Conservation (phyloP, 2,329 filamentous ascomycete species). For the Arthroderma sp. region DNA sequence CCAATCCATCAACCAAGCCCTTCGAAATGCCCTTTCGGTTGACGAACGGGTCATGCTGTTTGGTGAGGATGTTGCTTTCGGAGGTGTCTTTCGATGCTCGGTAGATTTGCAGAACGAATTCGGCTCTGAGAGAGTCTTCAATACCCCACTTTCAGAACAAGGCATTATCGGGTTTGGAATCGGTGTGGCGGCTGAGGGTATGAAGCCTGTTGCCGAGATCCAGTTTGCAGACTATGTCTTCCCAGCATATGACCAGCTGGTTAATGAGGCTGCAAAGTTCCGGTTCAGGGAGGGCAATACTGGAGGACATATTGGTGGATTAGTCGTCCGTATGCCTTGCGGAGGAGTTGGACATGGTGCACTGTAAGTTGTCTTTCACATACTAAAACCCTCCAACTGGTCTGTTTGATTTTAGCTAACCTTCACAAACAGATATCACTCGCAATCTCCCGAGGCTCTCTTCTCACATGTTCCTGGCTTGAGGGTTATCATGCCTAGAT, state of each 20-base stretch:
- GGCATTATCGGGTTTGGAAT: constrained; percentile 91
- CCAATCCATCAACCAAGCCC: constrained; percentile 81
- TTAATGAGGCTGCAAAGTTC: constrained; percentile 85
- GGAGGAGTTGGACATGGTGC: constrained; percentile 83
- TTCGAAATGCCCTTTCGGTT: constrained; percentile 65
- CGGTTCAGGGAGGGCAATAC: constrained; percentile 58
- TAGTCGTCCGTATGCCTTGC: constrained; percentile 82
- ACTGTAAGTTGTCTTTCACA: constrained; percentile 34
- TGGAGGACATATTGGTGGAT: constrained; percentile 57
- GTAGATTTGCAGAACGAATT: constrained; percentile 83
- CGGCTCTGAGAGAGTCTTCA: constrained; percentile 82
- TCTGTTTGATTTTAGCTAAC: not conserved
- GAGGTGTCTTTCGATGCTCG: constrained; percentile 88
- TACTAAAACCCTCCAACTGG: constrained; percentile 2
- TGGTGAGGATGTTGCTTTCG: constrained; percentile 93
- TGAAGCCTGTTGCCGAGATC: constrained; percentile 86
- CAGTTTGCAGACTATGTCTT: constrained; percentile 94
- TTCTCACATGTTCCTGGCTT: constrained; percentile 82
- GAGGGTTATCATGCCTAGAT: constrained; percentile 72
- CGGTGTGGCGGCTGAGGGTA: constrained; percentile 76
- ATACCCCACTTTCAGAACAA: constrained; percentile 87
- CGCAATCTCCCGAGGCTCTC: constrained; percentile 75
- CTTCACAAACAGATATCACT: constrained; percentile 48
- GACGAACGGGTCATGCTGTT: constrained; percentile 85
- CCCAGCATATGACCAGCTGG: constrained; percentile 84